Conservation (phyloP, 495 filamentous ascomycete genomes). For the Amniculicola lignicola region DNA sequence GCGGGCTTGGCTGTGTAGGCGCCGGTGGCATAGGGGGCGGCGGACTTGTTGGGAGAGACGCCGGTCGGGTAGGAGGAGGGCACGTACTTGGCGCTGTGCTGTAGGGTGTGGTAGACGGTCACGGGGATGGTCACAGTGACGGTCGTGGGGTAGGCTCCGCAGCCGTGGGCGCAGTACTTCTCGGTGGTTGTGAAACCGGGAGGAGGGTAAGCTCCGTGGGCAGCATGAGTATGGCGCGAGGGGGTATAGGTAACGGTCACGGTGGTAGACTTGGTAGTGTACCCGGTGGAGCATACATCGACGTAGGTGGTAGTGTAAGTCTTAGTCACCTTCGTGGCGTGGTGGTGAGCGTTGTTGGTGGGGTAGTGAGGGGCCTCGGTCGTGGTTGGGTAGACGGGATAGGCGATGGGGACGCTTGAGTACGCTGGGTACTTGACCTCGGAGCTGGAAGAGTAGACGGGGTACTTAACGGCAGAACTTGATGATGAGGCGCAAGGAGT, state of each 20-base stretch:
- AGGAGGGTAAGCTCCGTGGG: neutral
- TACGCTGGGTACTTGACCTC: neutral
- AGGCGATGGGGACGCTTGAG: neutral
- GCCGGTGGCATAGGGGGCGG: neutral
- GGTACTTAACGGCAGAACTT: neutral
- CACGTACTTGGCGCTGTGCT: neutral
- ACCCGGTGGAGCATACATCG: slow-evolving; percentile 11
- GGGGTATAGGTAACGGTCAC: neutral
- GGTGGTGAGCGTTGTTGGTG: neutral
- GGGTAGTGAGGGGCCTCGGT: neutral
- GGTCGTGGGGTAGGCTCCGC: slow-evolving; percentile 2
- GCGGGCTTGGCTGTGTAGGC: neutral
- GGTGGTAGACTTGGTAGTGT: slow-evolving; percentile 3
- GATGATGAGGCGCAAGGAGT: neutral
- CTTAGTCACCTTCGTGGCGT: neutral
- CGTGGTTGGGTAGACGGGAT: neutral
- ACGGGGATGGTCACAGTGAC: slow-evolving; percentile 6
- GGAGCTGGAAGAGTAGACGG: neutral
- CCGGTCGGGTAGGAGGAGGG: neutral
- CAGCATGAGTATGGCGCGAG: too few relatives aligned
- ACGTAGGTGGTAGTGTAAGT: slow-evolving; percentile 6
- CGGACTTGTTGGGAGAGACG: neutral
- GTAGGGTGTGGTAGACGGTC: neutral
- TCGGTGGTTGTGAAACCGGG: slow-evolving; percentile 3
- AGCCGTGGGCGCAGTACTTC: slow-evolving; percentile 7